Base-by-base conservation (phyloP, 2,329 filamentous ascomycete species). In the Eutypella sp. region DNA sequence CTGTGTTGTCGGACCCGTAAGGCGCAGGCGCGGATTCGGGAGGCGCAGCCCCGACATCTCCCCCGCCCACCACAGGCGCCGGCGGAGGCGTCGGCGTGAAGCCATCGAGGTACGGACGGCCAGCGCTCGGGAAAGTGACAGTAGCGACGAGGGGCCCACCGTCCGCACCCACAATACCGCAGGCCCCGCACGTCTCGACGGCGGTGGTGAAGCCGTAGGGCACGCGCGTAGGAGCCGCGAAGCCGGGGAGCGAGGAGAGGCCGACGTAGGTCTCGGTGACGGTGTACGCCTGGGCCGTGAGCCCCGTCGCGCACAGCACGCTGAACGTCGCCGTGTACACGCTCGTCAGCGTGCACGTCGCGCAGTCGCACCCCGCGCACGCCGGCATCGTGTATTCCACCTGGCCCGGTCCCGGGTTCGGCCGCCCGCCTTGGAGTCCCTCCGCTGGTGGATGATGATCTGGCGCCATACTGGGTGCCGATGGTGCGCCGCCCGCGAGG, bases 221-320 rank as follows among this genome's bases (percentile, higher is more conserved):
- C 15, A 56, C 27, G 5, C 18, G 13, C 1, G 53, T 57, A 5
- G 50, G 46, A 7, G 41, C 24, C 16, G 42, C 48, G 40, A 56
- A 57, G 9, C 4, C 23, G 11, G 53, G 55, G 18, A 57, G 47
- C 16, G 52, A 41, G 10, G 53, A 55, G 18, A 56, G 31, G 19
- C 55, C 55, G 19, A 53, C 41, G 33, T 56, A 57, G 18, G 55
- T 55, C 46, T 57, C 55, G 3, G 52, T 50, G 27, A 57, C 41
- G 9, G 54, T 54, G 40, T 57, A 57, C 2, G 44, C 40, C 27
- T 52, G 50, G 9, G 15, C 23, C 16, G 41, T 42, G 20, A 49
- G 24, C 6, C 49, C 52, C 8, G 34, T 37, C 13, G 53, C 40
- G 22, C 41, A 44, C 38, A 55, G 51, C 16, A 42, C 42, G 11